Percentiles rank a stretch among this genome's conserved stretches.
Evolutionary conservation across 129 eudicot genomes (phyloP).

Genomic region (Flaveria brownii): DNA sequence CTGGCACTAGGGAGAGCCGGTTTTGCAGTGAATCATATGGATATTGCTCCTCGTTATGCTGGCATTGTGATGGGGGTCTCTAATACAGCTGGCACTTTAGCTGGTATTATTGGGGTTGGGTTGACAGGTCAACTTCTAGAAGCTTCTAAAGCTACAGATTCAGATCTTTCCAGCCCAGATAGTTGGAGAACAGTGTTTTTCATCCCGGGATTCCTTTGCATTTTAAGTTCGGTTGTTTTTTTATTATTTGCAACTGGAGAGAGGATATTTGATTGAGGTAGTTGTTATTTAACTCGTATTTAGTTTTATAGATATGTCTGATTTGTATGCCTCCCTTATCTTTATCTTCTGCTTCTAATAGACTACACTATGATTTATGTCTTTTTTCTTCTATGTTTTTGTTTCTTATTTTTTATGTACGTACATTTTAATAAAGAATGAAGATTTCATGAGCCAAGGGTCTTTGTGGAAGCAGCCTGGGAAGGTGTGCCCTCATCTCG

Average conservation of each 20-base stretch:
- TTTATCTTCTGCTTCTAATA: too few species aligned
- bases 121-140: slow-evolving; percentile 86
- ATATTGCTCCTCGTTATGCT: slow-evolving; percentile 88
- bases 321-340: too few species aligned
- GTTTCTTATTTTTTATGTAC: too few species aligned
- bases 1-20: slow-evolving; percentile 94
- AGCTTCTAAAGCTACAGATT: slow-evolving; percentile 67
- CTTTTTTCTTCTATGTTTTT: too few species aligned
- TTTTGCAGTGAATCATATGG: slow-evolving; percentile 95
- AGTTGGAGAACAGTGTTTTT: slow-evolving; percentile 80
- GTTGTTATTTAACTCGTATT: background rate
- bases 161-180: slow-evolving; percentile 67
- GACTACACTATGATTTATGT: too few species aligned
- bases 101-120: slow-evolving; percentile 85
- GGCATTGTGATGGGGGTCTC: slow-evolving; percentile 95
- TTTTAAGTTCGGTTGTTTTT: slow-evolving; percentile 66
- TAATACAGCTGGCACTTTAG: slow-evolving; percentile 90
- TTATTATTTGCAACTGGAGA: slow-evolving; percentile 76
- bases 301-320: too few species aligned
- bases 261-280: slow-evolving; percentile 66
- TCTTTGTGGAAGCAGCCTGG: too few species aligned
- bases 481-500: too few species aligned
- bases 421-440: too few species aligned
- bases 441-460: too few species aligned
- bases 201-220: slow-evolving; percentile 75